Base-by-base conservation (phyloP, 139 green algal species). In the Choricystis sp. region DNA sequence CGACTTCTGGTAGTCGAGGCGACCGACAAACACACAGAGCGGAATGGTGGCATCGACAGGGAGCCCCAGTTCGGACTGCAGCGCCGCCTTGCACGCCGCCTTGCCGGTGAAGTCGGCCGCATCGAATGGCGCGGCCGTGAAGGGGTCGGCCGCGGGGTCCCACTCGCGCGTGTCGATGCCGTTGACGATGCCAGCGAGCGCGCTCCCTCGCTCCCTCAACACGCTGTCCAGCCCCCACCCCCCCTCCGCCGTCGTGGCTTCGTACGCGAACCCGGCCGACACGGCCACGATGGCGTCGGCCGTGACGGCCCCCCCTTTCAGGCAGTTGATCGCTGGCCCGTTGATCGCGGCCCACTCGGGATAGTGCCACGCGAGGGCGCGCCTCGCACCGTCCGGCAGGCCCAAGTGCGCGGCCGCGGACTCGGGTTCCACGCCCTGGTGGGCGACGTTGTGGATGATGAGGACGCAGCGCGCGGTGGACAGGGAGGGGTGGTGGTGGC, bases 311-410 rank as follows among this genome's bases (percentile, higher is more conserved):
- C 85, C 92, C 1, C 86, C 92, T 80, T 94, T 95, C 78, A 98
- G 86, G 63, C 96, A 87, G 75, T 97, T 97, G 87, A 96, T 96
- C 85, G 96, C 88, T 82, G 94, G 85, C 3, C 92, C 90, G 28
- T 89, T 89, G 21, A 96, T 80, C 25, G 91, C 88, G 76, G 96
- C 91, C 93, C 75, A 67, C 86, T 66, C 23, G 66, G 40, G 60
- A 14, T 29, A 58, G 1, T 0, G n/a, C 4, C 55, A 71, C 65
- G 70, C 74, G 57, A 88, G 80, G 24, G 74, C 64, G 49, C 86
- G 69, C 16, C 56, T 29, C 70, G 94, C 94, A 20, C 89, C 59
- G 1, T 86, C 77, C 22, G 81, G 86, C 22, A 97, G 71, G 64
- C 94, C 89, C 61, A 97, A 70, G 19, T 67, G 24, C 14, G 60